Evolutionary conservation across 1,284 basidiomycete species (phyloP), one percentile per base, ranked within the genome.

Genomic region (Naganishia sp.): DNA sequence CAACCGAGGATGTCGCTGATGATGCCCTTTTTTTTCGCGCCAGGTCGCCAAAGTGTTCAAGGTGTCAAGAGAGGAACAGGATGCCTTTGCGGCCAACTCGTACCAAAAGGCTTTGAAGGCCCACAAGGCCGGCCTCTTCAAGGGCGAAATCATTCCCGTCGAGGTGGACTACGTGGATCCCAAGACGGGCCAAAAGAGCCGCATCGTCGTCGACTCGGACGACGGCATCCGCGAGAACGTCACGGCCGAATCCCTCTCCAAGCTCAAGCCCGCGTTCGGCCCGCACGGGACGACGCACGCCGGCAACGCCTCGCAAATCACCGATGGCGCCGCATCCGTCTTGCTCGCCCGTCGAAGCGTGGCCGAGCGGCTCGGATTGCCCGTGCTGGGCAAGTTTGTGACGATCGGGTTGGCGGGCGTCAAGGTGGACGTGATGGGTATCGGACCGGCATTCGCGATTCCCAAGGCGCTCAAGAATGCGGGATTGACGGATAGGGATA

Each of bases 251-350:
- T 87, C 85, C 71, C 82, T 96, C 63, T 78, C 80, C 52, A 93
- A 92, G 83, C 84, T 96, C 71, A 95, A 93, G 83, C 90, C 94
- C 11, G 88, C 90, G 11, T 96, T 96, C 81, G 80, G 81, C 67
- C 87, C 89, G 79, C 84, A 86, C 50, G 93, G 92, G 5, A 81
- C 84, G 36, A 94, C 94, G 4, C 65, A 66, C 39, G 65, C 64
- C 15, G 90, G 90, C 44, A 97, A 94, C 79, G 92, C 94, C 1
- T 94, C 90, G 28, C 94, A 97, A 78, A 87, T 99, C 55, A 94
- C 92, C n/a, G 96, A 99, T 75, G 95, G 95, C 69, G 95, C 95
- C 25, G 93, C 94, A 55, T 94, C 94, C 0, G 94, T 98, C 56
- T 81, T 99, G 64, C 87, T 98, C 66, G 85, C 92, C 43, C 86